phyloP scores from a whole-genome alignment of 1,139 yeast genomes.

The Diutina catenulata region DNA sequence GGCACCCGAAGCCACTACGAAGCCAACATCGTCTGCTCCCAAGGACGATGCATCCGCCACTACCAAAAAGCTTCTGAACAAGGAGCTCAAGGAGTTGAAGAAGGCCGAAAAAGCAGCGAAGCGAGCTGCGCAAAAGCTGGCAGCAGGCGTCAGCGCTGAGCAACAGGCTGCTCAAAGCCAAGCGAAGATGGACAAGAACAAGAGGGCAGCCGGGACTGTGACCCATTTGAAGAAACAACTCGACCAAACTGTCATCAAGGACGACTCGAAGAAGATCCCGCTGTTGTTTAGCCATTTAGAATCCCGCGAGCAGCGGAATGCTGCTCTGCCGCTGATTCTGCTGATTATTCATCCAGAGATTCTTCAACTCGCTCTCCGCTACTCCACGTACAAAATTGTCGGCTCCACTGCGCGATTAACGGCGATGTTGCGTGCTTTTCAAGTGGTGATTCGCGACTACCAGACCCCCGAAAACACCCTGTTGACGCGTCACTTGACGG shows the following conservation, averaged over 20 bases:
- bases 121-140: constrained; percentile 56
- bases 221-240: constrained; percentile 46
- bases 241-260: constrained; percentile 40
- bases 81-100: constrained; percentile 77
- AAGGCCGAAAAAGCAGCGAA: constrained; percentile 87
- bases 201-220: constrained; percentile 24
- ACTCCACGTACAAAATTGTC: constrained; percentile 73
- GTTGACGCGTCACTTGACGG: constrained; percentile 77
- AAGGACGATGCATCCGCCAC: too few relatives aligned
- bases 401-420: constrained; percentile 83
- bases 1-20: too few relatives aligned
- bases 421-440: constrained; percentile 80
- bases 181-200: constrained; percentile 28
- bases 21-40: too few relatives aligned
- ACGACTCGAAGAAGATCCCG: constrained; percentile 33
- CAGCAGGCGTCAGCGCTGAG: constrained; percentile 36
- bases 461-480: constrained; percentile 79
- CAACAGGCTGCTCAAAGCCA: constrained; percentile 29
- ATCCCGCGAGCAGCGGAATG: constrained; percentile 67
- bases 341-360: constrained; percentile 83
- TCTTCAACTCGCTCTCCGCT: constrained; percentile 64
- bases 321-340: constrained; percentile 47
- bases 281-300: constrained; percentile 83
- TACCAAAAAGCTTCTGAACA: constrained; percentile 46
- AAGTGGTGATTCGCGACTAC: constrained; percentile 69